Base-by-base conservation (phyloP, 805 yeast genomes). In the Dipodascus albidus region DNA sequence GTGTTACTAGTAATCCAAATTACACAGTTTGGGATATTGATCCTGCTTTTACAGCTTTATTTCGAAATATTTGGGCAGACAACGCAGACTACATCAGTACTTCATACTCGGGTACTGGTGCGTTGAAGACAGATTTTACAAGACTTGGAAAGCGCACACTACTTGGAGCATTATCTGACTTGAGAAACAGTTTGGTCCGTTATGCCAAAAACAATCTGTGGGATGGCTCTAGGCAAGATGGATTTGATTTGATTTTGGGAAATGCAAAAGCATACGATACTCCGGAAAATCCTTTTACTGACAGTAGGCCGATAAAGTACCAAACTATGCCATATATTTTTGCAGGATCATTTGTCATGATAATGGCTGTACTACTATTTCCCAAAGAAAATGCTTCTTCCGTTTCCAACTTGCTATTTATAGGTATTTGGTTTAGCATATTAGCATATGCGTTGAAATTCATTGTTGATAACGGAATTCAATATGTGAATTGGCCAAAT, bases 401-500 rank as follows among this genome's bases (percentile, higher is more conserved):
- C 54, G 60, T 72, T 56, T 81, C 80, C 61, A 87, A 88, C 68
- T 59, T 80, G 49, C 59, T 82, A 17, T 76, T 87, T 57, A 71
- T 78, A 65, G 66, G 75, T 58, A 67, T 73, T 23, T 80, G 81
- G 68, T 63, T 75, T 44, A 65, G 75, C 3, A 65, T 70, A 3
- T 63, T 73, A 58, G 68, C 70, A 17, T 67, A 63, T 35, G 73
- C 80, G 42, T 62, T 74, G 17, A 67, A 63, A 23, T 76, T 70
- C 55, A 66, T 85, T 50, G 22, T 74, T 22, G 64, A 65, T 38
- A 77, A 89, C 62, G 96, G 97, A n/a, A 72, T 83, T 61, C 96
- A 91, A 65, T 91, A 79, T 70, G 98, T 93, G 54, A 85, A 86
- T 69, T 93, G 99, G 99, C 99, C 99, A 22, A 81, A 77, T 63